Conservation (phyloP, 768 basidiomycete species). For the Neoboletus magnificus region DNA sequence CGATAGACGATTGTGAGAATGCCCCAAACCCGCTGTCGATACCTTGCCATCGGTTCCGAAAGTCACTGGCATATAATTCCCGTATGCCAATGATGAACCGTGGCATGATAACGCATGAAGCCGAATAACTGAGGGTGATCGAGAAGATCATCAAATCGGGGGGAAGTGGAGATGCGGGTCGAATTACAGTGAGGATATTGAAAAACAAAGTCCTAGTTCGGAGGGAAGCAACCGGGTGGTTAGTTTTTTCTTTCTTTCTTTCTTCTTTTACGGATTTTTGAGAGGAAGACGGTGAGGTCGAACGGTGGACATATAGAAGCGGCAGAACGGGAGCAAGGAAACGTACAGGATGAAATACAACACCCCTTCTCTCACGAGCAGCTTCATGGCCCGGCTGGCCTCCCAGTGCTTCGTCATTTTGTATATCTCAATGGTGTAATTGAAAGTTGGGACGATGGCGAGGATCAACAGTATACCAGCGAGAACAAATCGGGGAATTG, state of each 20-base stretch:
- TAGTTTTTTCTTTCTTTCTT: background rate
- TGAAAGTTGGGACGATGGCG: background rate
- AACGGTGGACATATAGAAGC: background rate
- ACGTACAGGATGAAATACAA: conserved; percentile 18
- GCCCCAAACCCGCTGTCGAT: conserved; percentile 15
- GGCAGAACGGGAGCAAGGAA: background rate
- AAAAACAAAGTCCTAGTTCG: conserved; percentile 2
- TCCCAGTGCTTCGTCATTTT: conserved; percentile 5
- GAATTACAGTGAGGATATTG: background rate
- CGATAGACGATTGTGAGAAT: background rate
- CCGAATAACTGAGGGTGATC: background rate
- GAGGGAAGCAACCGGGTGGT: background rate
- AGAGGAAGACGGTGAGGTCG: background rate
- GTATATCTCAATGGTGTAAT: conserved; percentile 1
- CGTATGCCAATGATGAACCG: conserved; percentile 17
- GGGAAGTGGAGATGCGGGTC: background rate
- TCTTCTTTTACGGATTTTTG: too few relatives aligned
- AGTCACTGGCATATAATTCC: background rate
- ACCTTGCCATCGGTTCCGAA: background rate
- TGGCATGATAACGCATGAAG: conserved; percentile 3
- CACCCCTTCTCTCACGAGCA: conserved; percentile 8
- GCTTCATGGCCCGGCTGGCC: background rate
- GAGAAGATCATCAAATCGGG: background rate
- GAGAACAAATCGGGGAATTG: conserved; percentile 6
- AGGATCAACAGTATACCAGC: conserved; percentile 3